Conservation (phyloP, 345 rosid species). For the Corchorus capsularis region DNA sequence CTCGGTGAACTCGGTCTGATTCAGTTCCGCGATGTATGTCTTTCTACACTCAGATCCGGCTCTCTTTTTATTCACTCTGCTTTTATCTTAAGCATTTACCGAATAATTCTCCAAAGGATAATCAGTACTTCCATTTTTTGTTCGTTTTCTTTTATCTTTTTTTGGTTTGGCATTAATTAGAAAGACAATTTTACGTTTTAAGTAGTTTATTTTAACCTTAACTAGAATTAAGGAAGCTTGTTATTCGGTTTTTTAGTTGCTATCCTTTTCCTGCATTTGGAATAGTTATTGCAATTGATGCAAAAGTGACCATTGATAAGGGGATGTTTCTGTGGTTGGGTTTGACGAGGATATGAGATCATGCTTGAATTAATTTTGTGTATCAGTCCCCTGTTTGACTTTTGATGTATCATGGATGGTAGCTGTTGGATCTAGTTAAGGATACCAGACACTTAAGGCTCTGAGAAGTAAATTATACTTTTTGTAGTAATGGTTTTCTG, state of each 20-base stretch:
- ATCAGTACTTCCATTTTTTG: neutral
- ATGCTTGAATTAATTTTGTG: neutral
- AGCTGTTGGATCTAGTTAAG: conserved; percentile 7
- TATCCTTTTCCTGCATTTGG: neutral
- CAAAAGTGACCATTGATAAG: neutral
- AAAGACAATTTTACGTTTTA: conserved; percentile 2
- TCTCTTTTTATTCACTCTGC: conserved; percentile 14
- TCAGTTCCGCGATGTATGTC: conserved; percentile 80
- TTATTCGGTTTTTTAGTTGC: conserved; percentile 15
- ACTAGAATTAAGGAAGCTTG: conserved; percentile 11
- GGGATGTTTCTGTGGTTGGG: neutral
- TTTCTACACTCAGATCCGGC: conserved; percentile 44
- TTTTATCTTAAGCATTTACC: neutral
- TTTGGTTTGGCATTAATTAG: neutral
- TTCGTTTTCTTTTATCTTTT: neutral
- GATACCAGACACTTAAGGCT: conserved; percentile 1
- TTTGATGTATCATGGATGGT: neutral
- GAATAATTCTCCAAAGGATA: conserved; percentile 7
- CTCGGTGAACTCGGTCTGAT: conserved; percentile 83
- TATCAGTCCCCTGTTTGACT: conserved; percentile 12
- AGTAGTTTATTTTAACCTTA: neutral
- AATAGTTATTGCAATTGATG: neutral
- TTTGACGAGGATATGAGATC: neutral
- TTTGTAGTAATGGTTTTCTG: neutral
- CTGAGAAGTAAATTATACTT: neutral